Percentiles rank a stretch among this genome's conserved stretches.
Conservation (phyloP, 148 eudicot genomes). For the Cornus controversa region DNA sequence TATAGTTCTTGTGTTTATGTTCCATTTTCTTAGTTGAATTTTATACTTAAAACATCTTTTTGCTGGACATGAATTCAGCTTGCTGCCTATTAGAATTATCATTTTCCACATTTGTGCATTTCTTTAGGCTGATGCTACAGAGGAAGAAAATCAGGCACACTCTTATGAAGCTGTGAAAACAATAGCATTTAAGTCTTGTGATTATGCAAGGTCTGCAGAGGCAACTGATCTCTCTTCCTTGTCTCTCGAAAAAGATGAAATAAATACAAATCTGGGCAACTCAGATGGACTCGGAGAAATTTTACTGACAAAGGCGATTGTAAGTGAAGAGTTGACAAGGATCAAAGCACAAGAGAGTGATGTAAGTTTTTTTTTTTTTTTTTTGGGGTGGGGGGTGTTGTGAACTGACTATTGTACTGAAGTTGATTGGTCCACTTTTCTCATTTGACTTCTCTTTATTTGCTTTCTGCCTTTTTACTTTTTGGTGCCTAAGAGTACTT, state of each 20-base stretch:
- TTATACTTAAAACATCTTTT: too few species aligned
- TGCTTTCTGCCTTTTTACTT: too few species aligned
- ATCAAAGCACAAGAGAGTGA: not conserved
- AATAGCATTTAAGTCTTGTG: not conserved
- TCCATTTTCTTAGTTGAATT: too few species aligned
- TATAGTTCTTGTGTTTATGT: not conserved
- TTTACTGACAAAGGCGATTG: not conserved
- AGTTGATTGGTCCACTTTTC: too few species aligned
- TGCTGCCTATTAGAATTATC: not conserved
- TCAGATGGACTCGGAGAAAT: not conserved
- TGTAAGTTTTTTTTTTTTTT: not conserved
- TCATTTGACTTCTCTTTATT: too few species aligned
- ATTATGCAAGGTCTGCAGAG: not conserved
- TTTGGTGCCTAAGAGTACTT: not conserved
- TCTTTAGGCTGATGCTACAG: constrained; percentile 19
- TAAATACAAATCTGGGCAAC: not conserved
- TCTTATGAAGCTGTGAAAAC: not conserved
- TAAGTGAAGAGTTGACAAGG: not conserved
- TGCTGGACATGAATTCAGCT: not conserved
- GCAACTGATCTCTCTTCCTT: not conserved
- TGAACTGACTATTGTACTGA: too few species aligned
- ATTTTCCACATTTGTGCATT: not conserved
- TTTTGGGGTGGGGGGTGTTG: too few species aligned
- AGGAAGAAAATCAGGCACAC: not conserved
- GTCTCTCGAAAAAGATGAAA: not conserved